Percentiles rank a stretch among this genome's conserved stretches.
Conservation (phyloP, 352 stramenopile species). For the Thalassiosira mediterranea region DNA sequence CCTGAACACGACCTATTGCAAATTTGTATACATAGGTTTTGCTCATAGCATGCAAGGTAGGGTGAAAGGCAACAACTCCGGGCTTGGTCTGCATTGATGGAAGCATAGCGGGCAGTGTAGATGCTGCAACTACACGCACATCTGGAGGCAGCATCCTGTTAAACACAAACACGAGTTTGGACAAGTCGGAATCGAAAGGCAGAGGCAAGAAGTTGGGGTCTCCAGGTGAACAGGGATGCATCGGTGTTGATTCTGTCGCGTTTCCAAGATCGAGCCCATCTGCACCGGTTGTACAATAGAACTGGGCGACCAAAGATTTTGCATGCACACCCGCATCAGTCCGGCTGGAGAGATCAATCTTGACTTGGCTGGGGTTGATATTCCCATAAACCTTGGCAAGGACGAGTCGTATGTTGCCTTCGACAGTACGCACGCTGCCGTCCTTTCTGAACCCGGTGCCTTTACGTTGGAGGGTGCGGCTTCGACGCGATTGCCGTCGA, state of each 20-base stretch:
- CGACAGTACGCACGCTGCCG: conserved; percentile 40
- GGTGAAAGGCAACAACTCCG: conserved; percentile 64
- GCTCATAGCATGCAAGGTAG: conserved; percentile 54
- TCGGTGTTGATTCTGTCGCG: conserved; percentile 5
- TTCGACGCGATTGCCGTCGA: conserved; percentile 42
- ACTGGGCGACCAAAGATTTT: conserved; percentile 62
- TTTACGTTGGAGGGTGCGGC: conserved; percentile 47
- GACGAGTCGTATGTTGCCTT: conserved; percentile 29
- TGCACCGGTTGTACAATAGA: conserved; percentile 57
- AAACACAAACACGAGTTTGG: conserved; percentile 70
- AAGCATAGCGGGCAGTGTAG: conserved; percentile 33
- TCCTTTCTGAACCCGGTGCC: conserved; percentile 19
- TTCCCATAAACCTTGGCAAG: conserved; percentile 80
- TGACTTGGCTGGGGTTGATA: conserved; percentile 63
- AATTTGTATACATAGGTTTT: conserved; percentile 81
- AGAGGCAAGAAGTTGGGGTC: conserved; percentile 58
- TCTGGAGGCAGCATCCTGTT: conserved; percentile 80
- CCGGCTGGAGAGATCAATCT: conserved; percentile 75
- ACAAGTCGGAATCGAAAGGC: conserved; percentile 65
- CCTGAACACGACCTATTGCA: conserved; percentile 59
- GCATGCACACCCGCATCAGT: conserved; percentile 82
- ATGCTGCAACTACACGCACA: conserved; percentile 64
- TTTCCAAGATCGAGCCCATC: conserved; percentile 1
- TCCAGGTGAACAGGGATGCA: conserved; percentile 42
- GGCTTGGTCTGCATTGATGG: conserved; percentile 4